phyloP scores from a whole-genome alignment of 106 monocot genomes.

The Dendrobium officinale region DNA sequence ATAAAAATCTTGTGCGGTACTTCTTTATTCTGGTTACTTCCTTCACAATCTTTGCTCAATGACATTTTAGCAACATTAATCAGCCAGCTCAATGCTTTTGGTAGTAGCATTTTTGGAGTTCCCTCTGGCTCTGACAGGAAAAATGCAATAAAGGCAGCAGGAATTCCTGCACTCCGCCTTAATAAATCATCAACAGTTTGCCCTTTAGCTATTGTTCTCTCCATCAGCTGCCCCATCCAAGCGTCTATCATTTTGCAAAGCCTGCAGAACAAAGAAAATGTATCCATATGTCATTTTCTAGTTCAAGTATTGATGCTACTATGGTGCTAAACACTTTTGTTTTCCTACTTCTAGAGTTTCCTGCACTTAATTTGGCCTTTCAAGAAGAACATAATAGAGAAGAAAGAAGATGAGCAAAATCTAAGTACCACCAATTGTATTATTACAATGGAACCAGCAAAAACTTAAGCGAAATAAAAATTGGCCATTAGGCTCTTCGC shows the following conservation, averaged over 20 bases:
- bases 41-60: slow-evolving; percentile 16
- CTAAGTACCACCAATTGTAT: no score
- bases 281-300: neutral
- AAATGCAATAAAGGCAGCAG: slow-evolving; percentile 91
- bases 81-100: slow-evolving; percentile 65
- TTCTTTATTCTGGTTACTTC: slow-evolving; percentile 2
- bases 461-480: no score
- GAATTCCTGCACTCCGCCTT: slow-evolving; percentile 96
- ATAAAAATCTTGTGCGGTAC: slow-evolving; percentile 1
- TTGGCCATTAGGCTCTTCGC: no score
- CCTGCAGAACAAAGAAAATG: slow-evolving; percentile 30
- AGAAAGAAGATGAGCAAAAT: neutral
- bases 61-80: slow-evolving; percentile 59
- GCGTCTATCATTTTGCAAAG: slow-evolving; percentile 88
- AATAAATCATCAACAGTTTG: slow-evolving; percentile 98
- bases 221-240: slow-evolving; percentile 94
- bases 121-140: slow-evolving; percentile 96
- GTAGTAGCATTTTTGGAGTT: slow-evolving; percentile 87
- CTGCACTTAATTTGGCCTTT: neutral
- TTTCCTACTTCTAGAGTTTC: no score
- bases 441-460: no score
- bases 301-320: neutral
- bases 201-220: slow-evolving; percentile 62
- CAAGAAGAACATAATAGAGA: neutral
- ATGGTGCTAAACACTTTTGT: neutral